Conservation (phyloP, 1,284 basidiomycete species). For the Cryptococcus sp. region DNA sequence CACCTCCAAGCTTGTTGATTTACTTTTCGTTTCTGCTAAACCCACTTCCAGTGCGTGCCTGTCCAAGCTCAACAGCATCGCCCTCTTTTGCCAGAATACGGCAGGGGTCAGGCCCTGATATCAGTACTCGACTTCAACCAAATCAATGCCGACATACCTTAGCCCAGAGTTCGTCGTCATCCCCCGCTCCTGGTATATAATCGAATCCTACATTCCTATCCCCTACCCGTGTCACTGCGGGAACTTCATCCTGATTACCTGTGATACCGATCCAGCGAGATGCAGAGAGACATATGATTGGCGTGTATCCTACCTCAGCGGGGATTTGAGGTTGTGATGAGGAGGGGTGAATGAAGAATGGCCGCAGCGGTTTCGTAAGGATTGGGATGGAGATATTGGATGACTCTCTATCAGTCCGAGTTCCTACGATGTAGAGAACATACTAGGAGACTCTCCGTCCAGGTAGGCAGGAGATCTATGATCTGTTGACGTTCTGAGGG, state of each 20-base stretch:
- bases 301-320: slow-evolving; percentile 26
- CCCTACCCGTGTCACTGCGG: slow-evolving; percentile 26
- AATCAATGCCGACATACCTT: slow-evolving; percentile 23
- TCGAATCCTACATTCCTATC: slow-evolving; percentile 41
- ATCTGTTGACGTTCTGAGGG: slow-evolving; percentile 45
- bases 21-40: background rate
- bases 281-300: slow-evolving; percentile 47
- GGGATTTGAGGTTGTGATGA: slow-evolving; percentile 31
- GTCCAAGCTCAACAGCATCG: slow-evolving; percentile 15
- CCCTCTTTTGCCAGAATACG: slow-evolving; percentile 34
- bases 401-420: slow-evolving; percentile 13
- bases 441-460: slow-evolving; percentile 64
- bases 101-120: slow-evolving; percentile 38
- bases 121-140: slow-evolving; percentile 5
- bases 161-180: slow-evolving; percentile 50
- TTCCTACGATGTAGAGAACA: slow-evolving; percentile 3
- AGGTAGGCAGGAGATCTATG: slow-evolving; percentile 68
- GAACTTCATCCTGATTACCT: slow-evolving; percentile 23
- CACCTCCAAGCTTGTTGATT: no score
- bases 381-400: slow-evolving; percentile 42
- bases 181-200: slow-evolving; percentile 48
- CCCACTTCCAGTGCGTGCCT: background rate
- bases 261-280: slow-evolving; percentile 35
- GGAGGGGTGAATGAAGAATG: slow-evolving; percentile 46
- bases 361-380: slow-evolving; percentile 41